phyloP scores from a whole-genome alignment of 331 rosid genomes.

The Erythrophleum ivorense region DNA sequence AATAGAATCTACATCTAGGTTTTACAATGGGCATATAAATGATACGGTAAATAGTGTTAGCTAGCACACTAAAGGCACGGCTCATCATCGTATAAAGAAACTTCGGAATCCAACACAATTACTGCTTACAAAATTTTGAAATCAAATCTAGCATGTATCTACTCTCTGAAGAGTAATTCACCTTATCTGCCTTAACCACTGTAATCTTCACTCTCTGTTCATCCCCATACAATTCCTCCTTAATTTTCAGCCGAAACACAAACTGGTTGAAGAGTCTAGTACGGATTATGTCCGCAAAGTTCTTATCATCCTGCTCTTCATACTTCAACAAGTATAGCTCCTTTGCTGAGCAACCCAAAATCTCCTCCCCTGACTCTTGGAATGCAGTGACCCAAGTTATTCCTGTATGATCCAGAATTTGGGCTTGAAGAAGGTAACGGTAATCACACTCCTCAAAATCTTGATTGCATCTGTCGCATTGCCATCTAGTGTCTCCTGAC shows the following conservation, averaged over 20 bases:
- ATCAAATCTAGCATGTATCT: slow-evolving; percentile 69
- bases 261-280: slow-evolving; percentile 69
- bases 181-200: slow-evolving; percentile 81
- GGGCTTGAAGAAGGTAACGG: slow-evolving; percentile 95
- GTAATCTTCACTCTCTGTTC: slow-evolving; percentile 93
- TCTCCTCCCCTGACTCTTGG: slow-evolving; percentile 95
- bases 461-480: slow-evolving; percentile 93
- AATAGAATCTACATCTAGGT: slow-evolving; percentile 19
- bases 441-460: slow-evolving; percentile 93
- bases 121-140: slow-evolving; percentile 57
- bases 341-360: slow-evolving; percentile 79
- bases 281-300: slow-evolving; percentile 68
- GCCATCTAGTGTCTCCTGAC: slow-evolving; percentile 72
- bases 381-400: slow-evolving; percentile 97
- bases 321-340: slow-evolving; percentile 79
- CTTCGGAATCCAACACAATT: slow-evolving; percentile 10
- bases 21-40: slow-evolving; percentile 25
- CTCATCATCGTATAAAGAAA: slow-evolving; percentile 12
- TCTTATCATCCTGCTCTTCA: slow-evolving; percentile 73
- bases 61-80: slow-evolving; percentile 19
- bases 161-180: slow-evolving; percentile 75
- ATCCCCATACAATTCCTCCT: slow-evolving; percentile 85
- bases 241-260: slow-evolving; percentile 82
- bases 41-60: slow-evolving; percentile 17
- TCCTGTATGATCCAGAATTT: slow-evolving; percentile 85